A percentile compares a stretch with the other conserved stretches of the same genome.
These are phyloP conservation scores for Sinapis alba DNA, from an alignment of 441 rosid genomes.

Conservation along the genomic window DNA sequence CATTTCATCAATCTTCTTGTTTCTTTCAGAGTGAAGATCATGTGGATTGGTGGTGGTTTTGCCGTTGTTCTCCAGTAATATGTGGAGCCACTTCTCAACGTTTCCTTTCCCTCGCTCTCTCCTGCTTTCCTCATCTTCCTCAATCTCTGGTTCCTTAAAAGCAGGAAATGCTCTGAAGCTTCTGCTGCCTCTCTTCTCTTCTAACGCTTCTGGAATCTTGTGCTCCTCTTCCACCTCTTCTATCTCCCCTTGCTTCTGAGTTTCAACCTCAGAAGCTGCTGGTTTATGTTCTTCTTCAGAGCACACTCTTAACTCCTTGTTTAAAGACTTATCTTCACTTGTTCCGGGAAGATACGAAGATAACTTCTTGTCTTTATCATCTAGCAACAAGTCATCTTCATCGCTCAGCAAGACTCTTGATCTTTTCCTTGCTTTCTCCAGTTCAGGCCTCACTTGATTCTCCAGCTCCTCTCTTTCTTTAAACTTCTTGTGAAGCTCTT, in stretches of 20 bases:
- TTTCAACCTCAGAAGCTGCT: conserved; percentile 47
- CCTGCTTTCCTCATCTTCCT: conserved; percentile 76
- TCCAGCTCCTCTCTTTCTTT: conserved; percentile 80
- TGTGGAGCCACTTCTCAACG: conserved; percentile 88
- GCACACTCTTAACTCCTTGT: conserved; percentile 68
- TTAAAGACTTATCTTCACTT: conserved; percentile 50
- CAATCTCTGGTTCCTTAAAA: conserved; percentile 46
- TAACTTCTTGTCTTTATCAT: conserved; percentile 50
- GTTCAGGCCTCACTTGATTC: conserved; percentile 69
- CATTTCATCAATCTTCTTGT: conserved; percentile 51
- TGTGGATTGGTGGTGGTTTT: conserved; percentile 43
- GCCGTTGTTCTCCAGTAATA: conserved; percentile 60
- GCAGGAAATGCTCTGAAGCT: conserved; percentile 39
- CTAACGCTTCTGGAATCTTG: conserved; percentile 40
- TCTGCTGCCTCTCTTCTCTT: conserved; percentile 40
- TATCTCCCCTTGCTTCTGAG: conserved; percentile 44
- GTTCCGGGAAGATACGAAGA: conserved; percentile 69
- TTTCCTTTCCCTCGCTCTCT: conserved; percentile 84
- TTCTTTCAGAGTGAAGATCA: conserved; percentile 43
- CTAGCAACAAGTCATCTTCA: conserved; percentile 51
- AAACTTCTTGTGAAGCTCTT: conserved; percentile 80
- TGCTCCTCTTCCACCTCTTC: conserved; percentile 43
- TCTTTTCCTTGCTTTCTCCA: conserved; percentile 84
- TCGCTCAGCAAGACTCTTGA: conserved; percentile 47
- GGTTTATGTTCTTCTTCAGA: conserved; percentile 67